Percentiles rank a stretch among this genome's conserved stretches.
These are phyloP conservation scores for Geotrichum australiense DNA, from an alignment of 1,139 yeast species.

Conservation along the genomic window DNA sequence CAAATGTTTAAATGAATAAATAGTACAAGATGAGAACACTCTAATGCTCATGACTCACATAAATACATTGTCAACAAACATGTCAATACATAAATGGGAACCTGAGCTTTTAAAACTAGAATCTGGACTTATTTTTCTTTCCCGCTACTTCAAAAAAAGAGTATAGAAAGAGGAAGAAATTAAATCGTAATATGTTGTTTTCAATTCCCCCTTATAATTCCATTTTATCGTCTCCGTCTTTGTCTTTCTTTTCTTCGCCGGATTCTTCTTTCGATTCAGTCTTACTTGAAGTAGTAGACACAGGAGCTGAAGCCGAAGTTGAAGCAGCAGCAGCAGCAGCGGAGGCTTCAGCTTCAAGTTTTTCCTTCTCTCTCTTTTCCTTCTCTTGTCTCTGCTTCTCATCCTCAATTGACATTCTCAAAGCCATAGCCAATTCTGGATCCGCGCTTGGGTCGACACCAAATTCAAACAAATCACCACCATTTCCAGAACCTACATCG, in stretches of 20 bases:
- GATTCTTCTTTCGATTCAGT: constrained; percentile 11
- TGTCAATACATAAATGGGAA: no score
- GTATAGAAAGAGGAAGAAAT: neutral
- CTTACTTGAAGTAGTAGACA: constrained; percentile 9
- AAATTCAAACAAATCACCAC: constrained; percentile 47
- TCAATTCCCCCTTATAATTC: constrained; percentile 8
- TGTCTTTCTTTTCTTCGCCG: constrained; percentile 8
- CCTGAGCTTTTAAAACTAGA: no score
- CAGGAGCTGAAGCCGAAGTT: constrained; percentile 16
- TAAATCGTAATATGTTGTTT: neutral
- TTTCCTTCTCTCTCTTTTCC: constrained; percentile 32
- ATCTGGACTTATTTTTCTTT: no score
- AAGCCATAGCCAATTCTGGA: constrained; percentile 94
- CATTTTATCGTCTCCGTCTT: constrained; percentile 16
- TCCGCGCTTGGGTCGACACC: constrained; percentile 89
- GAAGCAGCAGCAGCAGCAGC: constrained; percentile 11
- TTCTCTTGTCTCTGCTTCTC: constrained; percentile 71
- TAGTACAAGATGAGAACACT: no score
- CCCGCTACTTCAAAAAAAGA: no score
- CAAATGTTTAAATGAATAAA: no score
- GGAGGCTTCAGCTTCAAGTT: constrained; percentile 18
- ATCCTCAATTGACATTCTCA: constrained; percentile 77
- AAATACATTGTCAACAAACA: no score
- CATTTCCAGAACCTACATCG: constrained; percentile 41
- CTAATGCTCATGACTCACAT: no score